A percentile compares a stretch with the other conserved stretches of the same genome.
phyloP scores from a whole-genome alignment of 2,329 filamentous ascomycete species.

The Claviceps pazoutovae region DNA sequence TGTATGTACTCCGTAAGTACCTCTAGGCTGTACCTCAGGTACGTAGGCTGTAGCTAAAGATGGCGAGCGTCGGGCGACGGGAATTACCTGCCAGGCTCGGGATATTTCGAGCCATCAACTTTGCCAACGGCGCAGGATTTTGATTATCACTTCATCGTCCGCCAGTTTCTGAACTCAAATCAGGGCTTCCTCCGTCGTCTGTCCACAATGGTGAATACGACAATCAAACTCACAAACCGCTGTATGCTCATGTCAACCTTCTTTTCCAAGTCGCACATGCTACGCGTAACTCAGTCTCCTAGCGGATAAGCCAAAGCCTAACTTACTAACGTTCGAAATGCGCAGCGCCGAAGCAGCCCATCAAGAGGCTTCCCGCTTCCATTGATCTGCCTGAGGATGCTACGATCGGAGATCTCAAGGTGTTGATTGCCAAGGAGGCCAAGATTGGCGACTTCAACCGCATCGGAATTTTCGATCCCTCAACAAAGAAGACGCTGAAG shows the following conservation, averaged over 20 bases:
- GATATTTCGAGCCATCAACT: neutral
- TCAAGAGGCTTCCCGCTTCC: conserved; percentile 39
- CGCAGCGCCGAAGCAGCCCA: conserved; percentile 32
- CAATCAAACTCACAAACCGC: conserved; percentile 11
- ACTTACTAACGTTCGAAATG: conserved; percentile 1
- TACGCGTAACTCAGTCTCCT: neutral
- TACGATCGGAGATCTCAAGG: conserved; percentile 48
- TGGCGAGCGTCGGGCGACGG: neutral
- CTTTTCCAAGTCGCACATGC: neutral
- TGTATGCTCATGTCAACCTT: conserved; percentile 3
- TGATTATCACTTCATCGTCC: neutral
- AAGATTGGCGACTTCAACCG: conserved; percentile 44
- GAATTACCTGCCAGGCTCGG: neutral
- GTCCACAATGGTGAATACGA: conserved; percentile 6
- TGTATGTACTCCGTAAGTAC: no score
- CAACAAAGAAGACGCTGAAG: conserved; percentile 48
- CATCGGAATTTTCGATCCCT: conserved; percentile 46
- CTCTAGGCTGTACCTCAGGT: no score
- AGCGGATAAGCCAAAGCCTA: neutral
- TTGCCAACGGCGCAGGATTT: neutral
- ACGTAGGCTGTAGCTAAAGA: no score
- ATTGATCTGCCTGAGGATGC: conserved; percentile 35
- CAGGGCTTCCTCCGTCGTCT: neutral
- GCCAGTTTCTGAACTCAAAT: neutral
- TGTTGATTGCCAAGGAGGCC: conserved; percentile 34